Evolutionary conservation across 352 stramenopile species (phyloP).

Genomic region (Plasmopara muralis): DNA sequence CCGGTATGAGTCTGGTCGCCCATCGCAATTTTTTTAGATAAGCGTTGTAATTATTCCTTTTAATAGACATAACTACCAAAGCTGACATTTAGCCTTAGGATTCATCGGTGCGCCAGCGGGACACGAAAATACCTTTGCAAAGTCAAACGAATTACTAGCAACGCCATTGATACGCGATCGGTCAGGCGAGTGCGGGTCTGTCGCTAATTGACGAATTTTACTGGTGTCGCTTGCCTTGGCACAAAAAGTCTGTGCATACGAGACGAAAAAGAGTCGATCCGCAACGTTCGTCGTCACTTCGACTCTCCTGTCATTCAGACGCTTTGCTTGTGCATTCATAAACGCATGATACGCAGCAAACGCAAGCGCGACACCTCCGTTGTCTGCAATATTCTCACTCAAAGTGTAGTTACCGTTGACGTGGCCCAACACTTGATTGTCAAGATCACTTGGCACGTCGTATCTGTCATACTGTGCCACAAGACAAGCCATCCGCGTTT

Average conservation of each 20-base stretch:
- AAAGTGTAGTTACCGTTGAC: constrained; percentile 62
- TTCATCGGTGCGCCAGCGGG: constrained; percentile 35
- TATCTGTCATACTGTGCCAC: constrained; percentile 40
- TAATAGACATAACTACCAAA: constrained; percentile 25
- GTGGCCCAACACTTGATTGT: constrained; percentile 27
- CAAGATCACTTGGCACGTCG: constrained; percentile 26
- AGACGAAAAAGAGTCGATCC: constrained; percentile 61
- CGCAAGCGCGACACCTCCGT: constrained; percentile 49
- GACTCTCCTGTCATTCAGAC: background rate
- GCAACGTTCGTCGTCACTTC: background rate
- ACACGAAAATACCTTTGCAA: constrained; percentile 48
- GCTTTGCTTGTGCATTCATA: background rate
- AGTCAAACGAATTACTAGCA: constrained; percentile 54
- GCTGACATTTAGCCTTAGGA: constrained; percentile 39
- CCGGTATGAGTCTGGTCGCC: too few relatives aligned
- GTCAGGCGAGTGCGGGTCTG: constrained; percentile 36
- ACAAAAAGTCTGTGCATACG: constrained; percentile 61
- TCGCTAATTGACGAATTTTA: constrained; percentile 28
- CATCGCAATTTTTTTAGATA: background rate
- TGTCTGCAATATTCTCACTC: constrained; percentile 73
- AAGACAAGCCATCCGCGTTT: constrained; percentile 46
- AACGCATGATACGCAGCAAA: constrained; percentile 42
- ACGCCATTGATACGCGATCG: constrained; percentile 61
- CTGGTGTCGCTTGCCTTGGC: constrained; percentile 37
- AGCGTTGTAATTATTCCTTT: background rate